phyloP scores from a whole-genome alignment of 345 rosid genomes.

The Eucalyptus leucophloia region DNA sequence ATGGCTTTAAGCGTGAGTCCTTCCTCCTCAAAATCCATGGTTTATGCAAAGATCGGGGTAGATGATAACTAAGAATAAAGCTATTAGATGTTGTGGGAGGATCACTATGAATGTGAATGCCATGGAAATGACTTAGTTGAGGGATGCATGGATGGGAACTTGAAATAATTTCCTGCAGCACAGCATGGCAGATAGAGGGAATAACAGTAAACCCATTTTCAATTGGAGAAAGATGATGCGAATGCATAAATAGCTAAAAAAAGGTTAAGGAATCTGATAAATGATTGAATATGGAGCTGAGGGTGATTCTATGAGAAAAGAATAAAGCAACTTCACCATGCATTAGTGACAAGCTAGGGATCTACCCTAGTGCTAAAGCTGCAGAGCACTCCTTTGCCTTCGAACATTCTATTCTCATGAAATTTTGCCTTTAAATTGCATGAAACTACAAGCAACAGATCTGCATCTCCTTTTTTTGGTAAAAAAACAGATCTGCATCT shows the following conservation, averaged over 20 bases:
- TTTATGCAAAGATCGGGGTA: not conserved
- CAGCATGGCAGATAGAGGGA: not conserved
- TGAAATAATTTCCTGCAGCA: not conserved
- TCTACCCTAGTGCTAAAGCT: not conserved
- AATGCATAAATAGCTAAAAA: not conserved
- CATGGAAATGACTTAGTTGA: not conserved
- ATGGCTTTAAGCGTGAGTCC: not conserved
- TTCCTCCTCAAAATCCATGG: not conserved
- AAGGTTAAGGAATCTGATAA: not conserved
- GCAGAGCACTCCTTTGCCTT: not conserved
- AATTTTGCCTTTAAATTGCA: not conserved
- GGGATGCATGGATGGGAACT: not conserved
- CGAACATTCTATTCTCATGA: not conserved
- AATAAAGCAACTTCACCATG: not conserved
- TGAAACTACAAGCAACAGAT: not conserved
- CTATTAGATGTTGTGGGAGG: not conserved
- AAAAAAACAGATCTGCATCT: not conserved
- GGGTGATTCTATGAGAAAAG: not conserved
- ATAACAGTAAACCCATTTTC: not conserved
- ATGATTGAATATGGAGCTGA: not conserved
- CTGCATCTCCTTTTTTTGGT: not conserved
- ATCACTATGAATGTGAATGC: not conserved
- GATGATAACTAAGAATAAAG: not conserved
- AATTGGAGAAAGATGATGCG: not conserved
- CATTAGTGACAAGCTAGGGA: slow-evolving; percentile 7